A percentile compares a stretch with the other conserved stretches of the same genome.
Conservation (phyloP, 345 rosid genomes). For the Atalantia buxifolia region DNA sequence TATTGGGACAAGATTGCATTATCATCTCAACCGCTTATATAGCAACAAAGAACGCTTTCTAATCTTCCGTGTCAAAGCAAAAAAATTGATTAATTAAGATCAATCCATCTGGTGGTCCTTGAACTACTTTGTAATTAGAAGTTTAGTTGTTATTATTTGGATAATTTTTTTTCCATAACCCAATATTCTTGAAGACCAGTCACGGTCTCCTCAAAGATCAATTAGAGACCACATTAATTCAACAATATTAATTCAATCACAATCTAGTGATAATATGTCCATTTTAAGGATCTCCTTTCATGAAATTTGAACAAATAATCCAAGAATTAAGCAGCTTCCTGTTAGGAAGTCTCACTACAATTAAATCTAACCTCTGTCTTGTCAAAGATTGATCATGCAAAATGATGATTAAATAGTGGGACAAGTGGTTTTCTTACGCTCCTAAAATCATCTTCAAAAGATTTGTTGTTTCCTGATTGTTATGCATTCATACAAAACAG, state of each 20-base stretch:
- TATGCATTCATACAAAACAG: not conserved
- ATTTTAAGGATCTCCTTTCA: constrained; percentile 2
- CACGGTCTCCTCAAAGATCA: not conserved
- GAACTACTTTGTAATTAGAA: not conserved
- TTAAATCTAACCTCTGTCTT: constrained; percentile 17
- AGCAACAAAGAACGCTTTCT: constrained; percentile 8
- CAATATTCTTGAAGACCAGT: constrained; percentile 11
- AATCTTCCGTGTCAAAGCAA: not conserved
- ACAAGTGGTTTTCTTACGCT: not conserved
- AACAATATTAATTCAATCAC: not conserved
- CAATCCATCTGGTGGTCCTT: not conserved
- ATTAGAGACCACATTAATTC: not conserved
- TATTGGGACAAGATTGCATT: not conserved
- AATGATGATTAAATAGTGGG: not conserved
- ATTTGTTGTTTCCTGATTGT: not conserved
- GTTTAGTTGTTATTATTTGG: not conserved
- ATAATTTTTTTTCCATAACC: not conserved
- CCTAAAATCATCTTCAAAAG: not conserved
- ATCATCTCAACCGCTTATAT: not conserved
- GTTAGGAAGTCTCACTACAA: constrained; percentile 20
- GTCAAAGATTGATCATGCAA: constrained; percentile 23
- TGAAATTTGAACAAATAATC: not conserved
- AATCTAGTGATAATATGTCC: constrained; percentile 1
- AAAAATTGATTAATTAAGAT: too few species aligned
- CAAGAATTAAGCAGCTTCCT: not conserved